phyloP scores from a whole-genome alignment of 2,329 filamentous ascomycete species.

The Calonectria hongkongensis region DNA sequence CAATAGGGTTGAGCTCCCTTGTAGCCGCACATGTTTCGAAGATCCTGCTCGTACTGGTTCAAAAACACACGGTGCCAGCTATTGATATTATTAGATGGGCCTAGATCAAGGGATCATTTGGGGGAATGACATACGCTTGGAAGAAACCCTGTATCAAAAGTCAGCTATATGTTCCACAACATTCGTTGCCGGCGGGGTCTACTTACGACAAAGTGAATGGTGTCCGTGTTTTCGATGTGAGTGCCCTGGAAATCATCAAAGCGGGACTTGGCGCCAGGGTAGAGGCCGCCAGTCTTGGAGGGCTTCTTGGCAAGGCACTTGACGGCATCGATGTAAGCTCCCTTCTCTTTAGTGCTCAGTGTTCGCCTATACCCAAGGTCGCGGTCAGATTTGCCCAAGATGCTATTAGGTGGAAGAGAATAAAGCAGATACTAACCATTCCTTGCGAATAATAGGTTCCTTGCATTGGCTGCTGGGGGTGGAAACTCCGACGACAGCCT shows the following conservation, averaged over 20 bases:
- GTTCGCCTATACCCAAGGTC: slow-evolving; percentile 40
- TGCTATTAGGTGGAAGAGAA: background rate
- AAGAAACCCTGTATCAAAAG: slow-evolving; percentile 38
- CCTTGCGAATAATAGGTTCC: slow-evolving; percentile 43
- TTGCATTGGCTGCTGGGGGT: slow-evolving; percentile 34
- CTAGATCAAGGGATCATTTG: background rate
- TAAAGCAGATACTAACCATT: slow-evolving; percentile 40
- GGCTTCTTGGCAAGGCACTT: slow-evolving; percentile 48
- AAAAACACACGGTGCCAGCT: slow-evolving; percentile 46
- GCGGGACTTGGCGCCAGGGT: slow-evolving; percentile 47
- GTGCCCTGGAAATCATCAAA: slow-evolving; percentile 54
- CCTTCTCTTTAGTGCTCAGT: slow-evolving; percentile 41
- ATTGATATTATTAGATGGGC: background rate
- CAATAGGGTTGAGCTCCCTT: slow-evolving; percentile 50
- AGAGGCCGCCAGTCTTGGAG: slow-evolving; percentile 40
- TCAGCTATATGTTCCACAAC: background rate
- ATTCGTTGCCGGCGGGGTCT: background rate
- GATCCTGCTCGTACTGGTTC: slow-evolving; percentile 48
- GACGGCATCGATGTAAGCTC: slow-evolving; percentile 52
- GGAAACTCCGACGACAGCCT: slow-evolving; percentile 38
- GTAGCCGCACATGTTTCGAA: slow-evolving; percentile 48
- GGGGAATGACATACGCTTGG: slow-evolving; percentile 33
- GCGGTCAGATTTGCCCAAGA: background rate
- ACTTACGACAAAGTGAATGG: slow-evolving; percentile 53
- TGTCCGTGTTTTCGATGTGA: slow-evolving; percentile 51